Percentiles rank a stretch among this genome's conserved stretches.
Evolutionary conservation across 1,284 basidiomycete species (phyloP).

Genomic region (Phenoliferia sp.): DNA sequence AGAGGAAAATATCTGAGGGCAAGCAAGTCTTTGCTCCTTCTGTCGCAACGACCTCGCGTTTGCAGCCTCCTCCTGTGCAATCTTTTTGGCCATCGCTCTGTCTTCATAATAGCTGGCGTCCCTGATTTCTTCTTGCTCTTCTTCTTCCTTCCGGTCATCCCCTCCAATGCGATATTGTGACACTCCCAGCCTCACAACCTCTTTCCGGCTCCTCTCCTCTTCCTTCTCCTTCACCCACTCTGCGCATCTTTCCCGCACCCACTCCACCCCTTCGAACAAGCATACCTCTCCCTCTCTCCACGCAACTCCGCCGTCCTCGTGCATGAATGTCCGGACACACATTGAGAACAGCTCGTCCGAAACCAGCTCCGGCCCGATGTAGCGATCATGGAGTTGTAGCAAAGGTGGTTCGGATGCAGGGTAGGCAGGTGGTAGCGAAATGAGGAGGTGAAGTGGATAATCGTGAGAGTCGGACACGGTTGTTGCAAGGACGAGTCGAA

Average conservation of each 20-base stretch:
- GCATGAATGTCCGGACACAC: slow-evolving; percentile 23
- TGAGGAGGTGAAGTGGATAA: slow-evolving; percentile 15
- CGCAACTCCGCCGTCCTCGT: slow-evolving; percentile 12
- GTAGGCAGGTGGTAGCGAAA: slow-evolving; percentile 26
- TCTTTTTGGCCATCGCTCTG: neutral
- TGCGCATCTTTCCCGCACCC: slow-evolving; percentile 13
- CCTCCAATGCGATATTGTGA: neutral
- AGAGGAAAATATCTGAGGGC: slow-evolving; percentile 18
- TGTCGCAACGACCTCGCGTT: too few species aligned
- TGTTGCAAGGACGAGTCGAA: neutral
- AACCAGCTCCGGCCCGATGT: slow-evolving; percentile 17
- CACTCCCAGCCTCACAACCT: neutral
- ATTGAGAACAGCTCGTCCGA: slow-evolving; percentile 14
- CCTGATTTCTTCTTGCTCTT: neutral
- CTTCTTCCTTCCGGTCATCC: neutral
- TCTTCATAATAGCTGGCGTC: neutral
- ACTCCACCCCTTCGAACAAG: slow-evolving; percentile 28
- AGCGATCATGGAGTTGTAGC: slow-evolving; percentile 24
- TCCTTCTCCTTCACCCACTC: slow-evolving; percentile 17
- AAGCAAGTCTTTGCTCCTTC: slow-evolving; percentile 4
- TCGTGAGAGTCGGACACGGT: slow-evolving; percentile 3
- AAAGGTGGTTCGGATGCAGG: slow-evolving; percentile 14
- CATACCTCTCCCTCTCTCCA: slow-evolving; percentile 19
- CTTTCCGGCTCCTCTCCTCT: neutral
- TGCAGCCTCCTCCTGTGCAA: neutral